Percentiles rank a stretch among this genome's conserved stretches.
phyloP scores from a whole-genome alignment of 768 basidiomycete genomes.

The Paxillus ammoniavirescens region DNA sequence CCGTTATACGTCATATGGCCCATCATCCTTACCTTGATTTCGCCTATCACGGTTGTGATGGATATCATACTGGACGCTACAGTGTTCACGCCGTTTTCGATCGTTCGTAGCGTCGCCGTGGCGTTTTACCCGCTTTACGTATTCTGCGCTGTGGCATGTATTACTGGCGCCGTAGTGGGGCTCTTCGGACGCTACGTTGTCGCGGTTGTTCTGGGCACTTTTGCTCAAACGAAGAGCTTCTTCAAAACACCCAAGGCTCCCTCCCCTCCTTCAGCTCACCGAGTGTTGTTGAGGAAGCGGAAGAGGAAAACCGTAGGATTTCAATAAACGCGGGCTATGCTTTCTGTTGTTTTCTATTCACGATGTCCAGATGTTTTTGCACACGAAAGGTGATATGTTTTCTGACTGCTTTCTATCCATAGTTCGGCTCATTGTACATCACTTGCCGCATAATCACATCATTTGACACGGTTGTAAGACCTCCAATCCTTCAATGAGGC shows the following conservation, averaged over 20 bases:
- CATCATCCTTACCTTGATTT: slow-evolving; percentile 40
- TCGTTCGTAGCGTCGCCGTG: slow-evolving; percentile 38
- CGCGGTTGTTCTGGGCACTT: slow-evolving; percentile 7
- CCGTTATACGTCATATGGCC: slow-evolving; percentile 26
- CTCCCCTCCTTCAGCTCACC: slow-evolving; percentile 4
- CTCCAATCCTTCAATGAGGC: too few relatives aligned
- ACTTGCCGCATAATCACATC: too few relatives aligned
- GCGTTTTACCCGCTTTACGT: slow-evolving; percentile 56
- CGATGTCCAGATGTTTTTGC: background rate
- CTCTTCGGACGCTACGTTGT: slow-evolving; percentile 31
- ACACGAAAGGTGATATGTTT: background rate
- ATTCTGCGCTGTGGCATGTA: slow-evolving; percentile 54
- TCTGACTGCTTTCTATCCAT: background rate
- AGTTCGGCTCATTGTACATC: background rate
- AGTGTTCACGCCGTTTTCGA: slow-evolving; percentile 44
- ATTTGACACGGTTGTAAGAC: too few relatives aligned
- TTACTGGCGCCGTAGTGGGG: slow-evolving; percentile 48
- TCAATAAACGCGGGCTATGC: slow-evolving; percentile 8
- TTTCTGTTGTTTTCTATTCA: background rate
- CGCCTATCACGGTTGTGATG: slow-evolving; percentile 45
- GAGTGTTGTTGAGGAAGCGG: slow-evolving; percentile 19
- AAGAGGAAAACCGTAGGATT: slow-evolving; percentile 22
- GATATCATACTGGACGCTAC: slow-evolving; percentile 41
- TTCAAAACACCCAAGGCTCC: slow-evolving; percentile 2
- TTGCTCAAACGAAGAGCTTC: slow-evolving; percentile 15